These are phyloP conservation scores for Pelargonium fulgidum DNA, from an alignment of 441 rosid genomes.

Conservation along the genomic window DNA sequence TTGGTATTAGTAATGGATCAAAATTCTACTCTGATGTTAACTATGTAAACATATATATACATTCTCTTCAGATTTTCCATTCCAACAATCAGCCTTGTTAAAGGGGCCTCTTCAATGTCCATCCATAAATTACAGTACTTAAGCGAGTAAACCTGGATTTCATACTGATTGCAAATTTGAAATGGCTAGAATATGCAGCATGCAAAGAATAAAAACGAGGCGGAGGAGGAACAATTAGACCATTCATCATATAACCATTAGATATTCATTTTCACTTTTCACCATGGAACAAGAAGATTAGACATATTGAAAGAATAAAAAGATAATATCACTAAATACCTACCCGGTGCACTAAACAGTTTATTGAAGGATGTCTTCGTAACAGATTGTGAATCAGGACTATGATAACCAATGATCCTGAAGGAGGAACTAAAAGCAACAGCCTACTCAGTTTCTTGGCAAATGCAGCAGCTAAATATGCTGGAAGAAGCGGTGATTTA, in stretches of 20 bases:
- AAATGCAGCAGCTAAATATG: slow-evolving; percentile 90
- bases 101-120: no score
- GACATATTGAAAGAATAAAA: background rate
- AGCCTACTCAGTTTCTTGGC: slow-evolving; percentile 77
- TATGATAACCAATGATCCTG: slow-evolving; percentile 69
- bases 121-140: no score
- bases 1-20: no score
- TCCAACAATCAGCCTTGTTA: no score
- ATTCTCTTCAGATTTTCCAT: no score
- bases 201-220: background rate
- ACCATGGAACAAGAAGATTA: background rate
- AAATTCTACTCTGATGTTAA: no score
- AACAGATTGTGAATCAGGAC: slow-evolving; percentile 82
- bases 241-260: background rate
- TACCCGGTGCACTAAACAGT: slow-evolving; percentile 85
- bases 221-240: background rate
- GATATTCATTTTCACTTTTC: background rate
- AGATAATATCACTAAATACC: slow-evolving; percentile 3
- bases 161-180: background rate
- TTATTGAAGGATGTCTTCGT: slow-evolving; percentile 83
- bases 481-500: slow-evolving; percentile 86
- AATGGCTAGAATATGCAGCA: background rate
- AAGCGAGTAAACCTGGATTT: no score
- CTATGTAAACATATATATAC: no score
- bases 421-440: slow-evolving; percentile 69